Conservation (phyloP, 2,329 filamentous ascomycete species). For the Septoria petroselini region DNA sequence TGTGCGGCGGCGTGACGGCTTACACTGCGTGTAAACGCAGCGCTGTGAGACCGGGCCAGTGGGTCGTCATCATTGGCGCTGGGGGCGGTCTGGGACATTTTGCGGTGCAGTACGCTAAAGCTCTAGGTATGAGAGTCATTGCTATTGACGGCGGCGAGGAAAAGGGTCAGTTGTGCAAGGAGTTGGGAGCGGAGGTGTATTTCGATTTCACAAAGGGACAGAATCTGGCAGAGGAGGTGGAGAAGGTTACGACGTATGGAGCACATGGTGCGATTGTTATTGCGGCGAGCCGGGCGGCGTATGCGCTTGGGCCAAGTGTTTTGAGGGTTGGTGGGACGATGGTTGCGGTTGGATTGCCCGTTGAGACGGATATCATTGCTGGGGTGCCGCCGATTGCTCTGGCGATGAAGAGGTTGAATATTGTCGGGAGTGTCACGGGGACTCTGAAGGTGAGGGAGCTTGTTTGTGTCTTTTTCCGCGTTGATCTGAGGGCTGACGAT, state of each 20-base stretch:
- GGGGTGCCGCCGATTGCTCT: constrained; percentile 41
- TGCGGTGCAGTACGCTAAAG: constrained; percentile 36
- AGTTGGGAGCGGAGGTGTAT: constrained; percentile 40
- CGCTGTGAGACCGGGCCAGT: constrained; percentile 40
- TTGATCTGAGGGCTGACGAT: no score
- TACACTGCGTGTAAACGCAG: constrained; percentile 38
- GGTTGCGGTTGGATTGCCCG: constrained; percentile 40
- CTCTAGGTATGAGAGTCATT: constrained; percentile 41
- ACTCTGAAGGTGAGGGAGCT: constrained; percentile 38
- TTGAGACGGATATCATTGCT: constrained; percentile 37
- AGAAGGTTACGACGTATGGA: constrained; percentile 39
- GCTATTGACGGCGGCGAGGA: constrained; percentile 41
- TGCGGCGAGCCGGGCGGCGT: constrained; percentile 38
- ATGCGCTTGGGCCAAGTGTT: constrained; percentile 36
- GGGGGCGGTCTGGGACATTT: constrained; percentile 37
- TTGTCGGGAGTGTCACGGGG: constrained; percentile 45
- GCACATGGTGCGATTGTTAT: constrained; percentile 42
- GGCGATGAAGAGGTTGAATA: constrained; percentile 43
- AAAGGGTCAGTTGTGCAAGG: constrained; percentile 40
- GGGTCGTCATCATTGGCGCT: constrained; percentile 41
- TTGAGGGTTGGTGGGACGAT: constrained; percentile 40
- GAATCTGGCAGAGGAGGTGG: constrained; percentile 39
- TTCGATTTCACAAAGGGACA: constrained; percentile 39
- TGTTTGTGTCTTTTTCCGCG: constrained; percentile 5
- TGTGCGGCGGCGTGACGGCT: constrained; percentile 41